These are phyloP conservation scores for Gossypium armourianum DNA, from an alignment of 441 rosid species.

Conservation along the genomic window DNA sequence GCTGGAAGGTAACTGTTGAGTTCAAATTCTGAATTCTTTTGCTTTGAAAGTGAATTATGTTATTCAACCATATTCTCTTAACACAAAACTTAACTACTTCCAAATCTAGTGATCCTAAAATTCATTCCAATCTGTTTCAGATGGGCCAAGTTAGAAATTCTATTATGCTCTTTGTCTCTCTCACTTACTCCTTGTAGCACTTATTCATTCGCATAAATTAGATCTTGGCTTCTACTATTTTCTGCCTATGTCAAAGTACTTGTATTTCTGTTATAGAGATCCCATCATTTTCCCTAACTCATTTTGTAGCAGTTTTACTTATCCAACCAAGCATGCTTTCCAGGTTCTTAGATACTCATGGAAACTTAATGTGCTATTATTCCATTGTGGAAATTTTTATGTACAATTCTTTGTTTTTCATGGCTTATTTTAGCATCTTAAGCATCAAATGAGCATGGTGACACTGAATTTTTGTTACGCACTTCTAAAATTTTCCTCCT, in stretches of 20 bases:
- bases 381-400: not conserved
- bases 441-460: not conserved
- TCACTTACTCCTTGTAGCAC: not conserved
- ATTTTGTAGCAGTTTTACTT: not conserved
- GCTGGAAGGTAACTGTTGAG: not conserved
- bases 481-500: not conserved
- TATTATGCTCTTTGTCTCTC: not conserved
- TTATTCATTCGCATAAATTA: not conserved
- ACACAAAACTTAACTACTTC: not conserved
- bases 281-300: not conserved
- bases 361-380: not conserved
- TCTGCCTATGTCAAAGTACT: not conserved
- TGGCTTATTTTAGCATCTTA: not conserved
- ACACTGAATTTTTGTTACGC: not conserved
- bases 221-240: not conserved
- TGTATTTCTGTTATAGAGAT: not conserved
- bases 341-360: not conserved
- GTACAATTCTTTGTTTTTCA: not conserved
- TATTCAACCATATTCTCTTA: not conserved
- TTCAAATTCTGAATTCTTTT: not conserved
- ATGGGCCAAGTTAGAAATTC: not conserved
- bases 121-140: not conserved
- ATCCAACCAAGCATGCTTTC: not conserved
- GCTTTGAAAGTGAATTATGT: not conserved
- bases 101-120: not conserved